These are phyloP conservation scores for Echites panduratus DNA, from an alignment of 257 asterid species.

Conservation along the genomic window DNA sequence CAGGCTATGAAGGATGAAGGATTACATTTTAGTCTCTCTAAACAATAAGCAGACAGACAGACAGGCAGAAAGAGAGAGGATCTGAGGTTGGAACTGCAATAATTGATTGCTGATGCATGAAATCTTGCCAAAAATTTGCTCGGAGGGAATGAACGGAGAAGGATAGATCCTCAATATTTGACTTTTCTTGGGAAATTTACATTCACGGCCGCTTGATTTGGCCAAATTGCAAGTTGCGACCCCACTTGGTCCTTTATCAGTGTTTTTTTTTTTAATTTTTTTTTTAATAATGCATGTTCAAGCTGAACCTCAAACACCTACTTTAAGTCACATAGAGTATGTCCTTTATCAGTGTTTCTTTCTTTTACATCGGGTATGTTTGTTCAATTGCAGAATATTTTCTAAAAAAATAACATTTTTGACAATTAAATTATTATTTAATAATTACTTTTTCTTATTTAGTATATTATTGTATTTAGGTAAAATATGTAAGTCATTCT, in stretches of 20 bases:
- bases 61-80: background rate
- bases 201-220: background rate
- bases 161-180: background rate
- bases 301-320: too few species aligned
- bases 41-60: background rate
- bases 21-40: conserved; percentile 15
- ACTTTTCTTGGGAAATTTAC: background rate
- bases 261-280: too few species aligned
- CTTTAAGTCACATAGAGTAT: too few species aligned
- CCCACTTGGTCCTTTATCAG: background rate
- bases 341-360: too few species aligned
- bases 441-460: too few species aligned
- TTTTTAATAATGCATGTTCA: too few species aligned
- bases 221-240: background rate
- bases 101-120: background rate
- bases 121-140: background rate
- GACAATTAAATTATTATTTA: too few species aligned
- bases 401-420: too few species aligned
- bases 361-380: too few species aligned
- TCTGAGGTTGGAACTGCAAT: background rate
- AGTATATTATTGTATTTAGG: too few species aligned
- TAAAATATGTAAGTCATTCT: too few species aligned
- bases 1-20: conserved; percentile 22
- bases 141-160: background rate
- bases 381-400: too few species aligned